Evolutionary conservation across 1,139 yeast species (phyloP).

Genomic region (Zygoascus meyerae): DNA sequence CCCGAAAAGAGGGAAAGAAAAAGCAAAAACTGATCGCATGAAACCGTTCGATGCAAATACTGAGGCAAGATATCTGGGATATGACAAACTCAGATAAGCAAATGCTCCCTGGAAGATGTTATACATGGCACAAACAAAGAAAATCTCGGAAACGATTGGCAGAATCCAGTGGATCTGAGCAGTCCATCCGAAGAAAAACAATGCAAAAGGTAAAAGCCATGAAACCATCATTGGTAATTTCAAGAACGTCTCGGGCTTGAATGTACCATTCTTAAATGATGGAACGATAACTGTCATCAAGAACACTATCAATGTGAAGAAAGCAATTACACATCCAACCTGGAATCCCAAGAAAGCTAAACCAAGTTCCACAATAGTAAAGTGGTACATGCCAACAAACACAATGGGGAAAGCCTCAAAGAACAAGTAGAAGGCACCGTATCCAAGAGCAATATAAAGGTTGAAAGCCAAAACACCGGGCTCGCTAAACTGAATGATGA

Average conservation of each 20-base stretch:
- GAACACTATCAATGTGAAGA: slow-evolving; percentile 14
- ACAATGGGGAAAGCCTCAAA: slow-evolving; percentile 59
- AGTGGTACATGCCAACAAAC: slow-evolving; percentile 40
- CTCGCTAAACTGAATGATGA: slow-evolving; percentile 33
- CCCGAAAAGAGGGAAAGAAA: slow-evolving; percentile 60
- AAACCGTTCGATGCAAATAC: slow-evolving; percentile 54
- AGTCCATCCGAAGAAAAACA: slow-evolving; percentile 50
- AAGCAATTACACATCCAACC: slow-evolving; percentile 38
- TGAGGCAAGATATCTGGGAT: slow-evolving; percentile 65
- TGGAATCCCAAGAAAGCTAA: slow-evolving; percentile 41
- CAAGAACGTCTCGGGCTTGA: slow-evolving; percentile 37
- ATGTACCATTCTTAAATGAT: slow-evolving; percentile 18
- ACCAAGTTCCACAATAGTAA: slow-evolving; percentile 46
- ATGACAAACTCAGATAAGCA: slow-evolving; percentile 64
- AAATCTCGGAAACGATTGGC: slow-evolving; percentile 57
- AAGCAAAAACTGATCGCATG: slow-evolving; percentile 50
- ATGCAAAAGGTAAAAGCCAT: slow-evolving; percentile 45
- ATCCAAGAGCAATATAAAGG: slow-evolving; percentile 47
- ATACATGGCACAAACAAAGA: slow-evolving; percentile 71
- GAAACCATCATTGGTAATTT: slow-evolving; percentile 45
- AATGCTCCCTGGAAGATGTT: slow-evolving; percentile 68
- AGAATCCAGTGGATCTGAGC: slow-evolving; percentile 76
- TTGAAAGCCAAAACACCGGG: slow-evolving; percentile 34
- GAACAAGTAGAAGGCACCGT: slow-evolving; percentile 50
- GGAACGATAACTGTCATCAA: slow-evolving; percentile 12